Percentiles rank a stretch among this genome's conserved stretches.
Conservation (phyloP, 371 early-diverging fungal genomes). For the Mortierella sp. region DNA sequence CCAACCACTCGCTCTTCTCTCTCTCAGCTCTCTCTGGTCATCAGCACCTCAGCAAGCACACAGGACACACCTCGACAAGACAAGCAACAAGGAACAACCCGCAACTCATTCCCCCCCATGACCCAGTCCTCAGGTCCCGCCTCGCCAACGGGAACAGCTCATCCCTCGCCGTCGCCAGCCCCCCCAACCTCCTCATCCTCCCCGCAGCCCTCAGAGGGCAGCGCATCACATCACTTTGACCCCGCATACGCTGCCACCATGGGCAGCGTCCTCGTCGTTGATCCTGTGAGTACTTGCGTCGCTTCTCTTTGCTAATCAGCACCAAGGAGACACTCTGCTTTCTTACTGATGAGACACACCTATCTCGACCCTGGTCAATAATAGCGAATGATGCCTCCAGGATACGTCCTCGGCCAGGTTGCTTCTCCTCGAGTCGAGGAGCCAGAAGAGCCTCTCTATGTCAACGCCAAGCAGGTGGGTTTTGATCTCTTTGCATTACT, state of each 20-base stretch:
- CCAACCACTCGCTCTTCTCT: background rate
- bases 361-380: background rate
- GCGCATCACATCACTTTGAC: constrained; percentile 38
- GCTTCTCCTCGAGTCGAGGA: constrained; percentile 60
- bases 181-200: constrained; percentile 34
- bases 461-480: constrained; percentile 91
- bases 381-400: constrained; percentile 66
- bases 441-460: constrained; percentile 80
- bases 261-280: constrained; percentile 47
- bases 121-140: constrained; percentile 36
- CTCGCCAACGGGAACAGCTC: constrained; percentile 22
- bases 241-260: constrained; percentile 34
- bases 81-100: background rate
- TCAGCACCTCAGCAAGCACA: constrained; percentile 18
- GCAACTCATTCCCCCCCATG: constrained; percentile 7
- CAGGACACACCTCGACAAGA: background rate
- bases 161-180: constrained; percentile 36
- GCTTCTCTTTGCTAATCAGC: background rate
- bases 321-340: background rate
- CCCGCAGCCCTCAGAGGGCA: constrained; percentile 20
- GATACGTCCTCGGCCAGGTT: constrained; percentile 52
- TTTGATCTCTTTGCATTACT: background rate
- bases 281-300: constrained; percentile 27
- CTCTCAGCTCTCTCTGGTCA: background rate
- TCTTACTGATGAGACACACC: background rate